Evolutionary conservation across 495 filamentous ascomycete species (phyloP), one percentile per base, ranked within the genome.

Genomic region (Aspergillus egyptiacus): DNA sequence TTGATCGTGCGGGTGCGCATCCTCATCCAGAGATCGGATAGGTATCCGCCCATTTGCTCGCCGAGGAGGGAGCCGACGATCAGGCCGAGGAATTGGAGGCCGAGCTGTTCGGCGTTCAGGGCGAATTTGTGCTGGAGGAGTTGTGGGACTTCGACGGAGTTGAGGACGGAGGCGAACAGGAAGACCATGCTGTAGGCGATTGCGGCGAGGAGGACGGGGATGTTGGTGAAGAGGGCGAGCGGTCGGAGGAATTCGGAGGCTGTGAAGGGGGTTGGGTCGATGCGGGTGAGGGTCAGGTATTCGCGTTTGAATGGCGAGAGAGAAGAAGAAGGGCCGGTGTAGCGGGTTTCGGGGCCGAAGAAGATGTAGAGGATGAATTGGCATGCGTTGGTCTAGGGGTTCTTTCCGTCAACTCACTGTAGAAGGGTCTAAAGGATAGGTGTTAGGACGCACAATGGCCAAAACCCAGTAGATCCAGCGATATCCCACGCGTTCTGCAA

Each of bases 21-120:
- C 27, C 60, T 69, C 71, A 82, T 80, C 72, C 74, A 80, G 1
- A 54, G 57, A 46, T 81, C 78, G 17, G 71, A 77, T 22, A 71
- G 55, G 9, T 63, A 51, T 1, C 78, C 78, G 17, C 74, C 76
- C 17, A 82, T 58, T 47, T 80, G 77, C 56, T 81, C 77, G 18
- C 78, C 78, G 3, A 82, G 60, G 5, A 81, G 51, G 2, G 73
- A 71, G 2, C 78, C 78, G 22, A 80, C 65, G n/a, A 82, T 77
- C 11, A 80, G 54, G 19, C 67, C 70, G 22, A 78, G 43, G 49
- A 75, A 77, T 48, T 80, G 78, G 1, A 80, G 62, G 7, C 77
- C 78, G 9, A 79, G 58, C 50, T 80, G 65, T 56, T 79, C 70
- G 3, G 70, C 54, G 52, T 78, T 75, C 53, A 81, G 68, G 30